Evolutionary conservation across 2,329 filamentous ascomycete species (phyloP), one percentile per base, ranked within the genome.

Genomic region (Fusarium coicis): DNA sequence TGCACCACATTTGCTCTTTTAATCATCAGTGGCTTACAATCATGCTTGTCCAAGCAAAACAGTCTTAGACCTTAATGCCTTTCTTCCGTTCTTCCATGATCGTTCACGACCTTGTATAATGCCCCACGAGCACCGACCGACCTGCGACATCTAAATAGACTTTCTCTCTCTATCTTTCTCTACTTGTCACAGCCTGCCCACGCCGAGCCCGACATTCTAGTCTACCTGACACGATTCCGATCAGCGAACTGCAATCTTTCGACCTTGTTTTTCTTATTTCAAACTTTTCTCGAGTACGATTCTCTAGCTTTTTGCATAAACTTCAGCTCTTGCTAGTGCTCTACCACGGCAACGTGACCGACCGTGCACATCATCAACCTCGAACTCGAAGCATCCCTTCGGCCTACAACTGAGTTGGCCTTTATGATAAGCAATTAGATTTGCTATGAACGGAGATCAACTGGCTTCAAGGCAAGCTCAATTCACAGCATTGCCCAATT

Each of bases 391-490:
- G 68, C 61, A 57, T 66, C 28, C 28, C 59, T 68, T 49, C 49
- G 46, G 57, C 59, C 68, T 75, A 62, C 54, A 57, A 63, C 43
- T 57, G 46, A 71, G 65, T 66, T 75, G 68, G 72, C 65, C 66
- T 77, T 70, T 70, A 76, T 77, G 75, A 78, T 68, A 76, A 68
- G 46, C 62, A 53, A 65, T 66, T 64, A 68, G 75, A 82, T 79
- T 75, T 89, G 89, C 87, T 90, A 91, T 91, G 89, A 91, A 85
- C 86, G 87, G 86, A 83, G 87, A 90, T 83, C 86, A 86, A 83
- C 83, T 82, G 80, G 82, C 83, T 83, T 84, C 85, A 80, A 90
- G 88, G 89, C 84, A 85, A 82, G 82, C 68, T 70, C 75, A 52
- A 59, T 53, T 64, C 56, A 50, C 50, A 62, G 43, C 56, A 65